Evolutionary conservation across 2,329 filamentous ascomycete genomes (phyloP), one percentile per base, ranked within the genome.

Genomic region (Myriosclerotinia scirpicola): DNA sequence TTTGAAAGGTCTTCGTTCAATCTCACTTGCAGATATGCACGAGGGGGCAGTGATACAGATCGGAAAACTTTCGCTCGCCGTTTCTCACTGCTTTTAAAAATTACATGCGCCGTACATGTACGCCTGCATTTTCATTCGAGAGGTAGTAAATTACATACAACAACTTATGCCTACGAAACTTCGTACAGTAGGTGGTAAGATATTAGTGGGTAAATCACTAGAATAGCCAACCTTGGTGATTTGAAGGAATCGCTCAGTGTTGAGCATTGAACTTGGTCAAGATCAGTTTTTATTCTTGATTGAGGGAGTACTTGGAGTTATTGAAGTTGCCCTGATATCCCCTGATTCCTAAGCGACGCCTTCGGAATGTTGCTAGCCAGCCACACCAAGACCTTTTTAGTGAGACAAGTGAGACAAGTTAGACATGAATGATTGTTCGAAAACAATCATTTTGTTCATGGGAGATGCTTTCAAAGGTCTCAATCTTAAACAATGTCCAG

Each of bases 21-120:
- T 61, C 58, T 61, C n/a, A 61, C 58, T 61, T 61, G 44, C 44
- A 61, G 44, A 61, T 59, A 44, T 30, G 15, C 15, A 44, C 22
- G 30, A 58, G 40, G 54, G 30, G 44, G 30, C 26, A 48, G 26
- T 36, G 36, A 48, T 17, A 5, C 15, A 61, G 34, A 38, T 20
- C 12, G 26, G 54, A 26, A 2, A 42, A 22, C n/a, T 50, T 38
- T 60, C 9, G 8, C 15, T 26, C 58, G 14, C 34, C 14, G 44
- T 46, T 50, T 3, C 4, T 38, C 5, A 17, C 14, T 20, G 14
- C 7, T 17, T 26, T 4, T 3, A 11, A 38, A 38, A 12, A 26
- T 26, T 26, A 11, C 4, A 36, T 22, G 44, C 1, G 12, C 36
- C 8, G 8, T 60, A 4, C 4, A 26, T 46, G 12, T 46, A 26